A percentile compares a stretch with the other conserved stretches of the same genome.
Conservation (phyloP, 352 stramenopile species). For the Peronospora destructor region DNA sequence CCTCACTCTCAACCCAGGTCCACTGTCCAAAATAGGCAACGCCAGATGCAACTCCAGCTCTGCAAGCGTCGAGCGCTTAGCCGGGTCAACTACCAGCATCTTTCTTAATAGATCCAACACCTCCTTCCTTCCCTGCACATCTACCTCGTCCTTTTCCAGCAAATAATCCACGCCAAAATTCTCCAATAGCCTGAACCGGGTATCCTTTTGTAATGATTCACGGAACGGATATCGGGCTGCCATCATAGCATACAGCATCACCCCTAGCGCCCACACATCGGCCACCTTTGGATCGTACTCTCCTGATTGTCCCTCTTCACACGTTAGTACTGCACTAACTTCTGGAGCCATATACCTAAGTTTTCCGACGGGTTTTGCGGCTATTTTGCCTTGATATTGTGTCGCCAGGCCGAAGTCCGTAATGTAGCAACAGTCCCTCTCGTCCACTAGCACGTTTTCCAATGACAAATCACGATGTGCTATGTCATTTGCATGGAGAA, state of each 20-base stretch:
- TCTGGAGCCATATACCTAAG: conserved; percentile 77
- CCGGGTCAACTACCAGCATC: conserved; percentile 47
- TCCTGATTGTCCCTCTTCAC: conserved; percentile 15
- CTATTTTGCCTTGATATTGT: conserved; percentile 17
- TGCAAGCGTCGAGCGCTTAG: conserved; percentile 33
- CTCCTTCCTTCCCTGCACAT: conserved; percentile 30
- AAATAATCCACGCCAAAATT: conserved; percentile 58
- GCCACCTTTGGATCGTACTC: conserved; percentile 56
- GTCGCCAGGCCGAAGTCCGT: conserved; percentile 76
- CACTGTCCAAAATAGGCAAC: conserved; percentile 13
- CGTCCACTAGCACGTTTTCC: conserved; percentile 77
- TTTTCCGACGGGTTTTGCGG: conserved; percentile 57
- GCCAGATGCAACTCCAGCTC: conserved; percentile 39
- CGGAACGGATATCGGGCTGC: conserved; percentile 58
- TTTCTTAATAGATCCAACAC: conserved; percentile 48
- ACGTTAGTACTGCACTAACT: conserved; percentile 28
- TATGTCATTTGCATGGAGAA: conserved; percentile 69
- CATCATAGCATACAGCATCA: conserved; percentile 75
- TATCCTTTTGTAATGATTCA: conserved; percentile 44
- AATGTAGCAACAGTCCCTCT: conserved; percentile 59
- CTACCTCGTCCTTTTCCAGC: conserved; percentile 60
- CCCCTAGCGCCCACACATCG: conserved; percentile 76
- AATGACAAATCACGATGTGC: conserved; percentile 77
- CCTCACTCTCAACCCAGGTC: conserved; percentile 1
- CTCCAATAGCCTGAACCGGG: conserved; percentile 48